Percentiles rank a stretch among this genome's conserved stretches.
These are phyloP conservation scores for Agarophyton chilense DNA, from an alignment of 23 red algal species.

Conservation along the genomic window DNA sequence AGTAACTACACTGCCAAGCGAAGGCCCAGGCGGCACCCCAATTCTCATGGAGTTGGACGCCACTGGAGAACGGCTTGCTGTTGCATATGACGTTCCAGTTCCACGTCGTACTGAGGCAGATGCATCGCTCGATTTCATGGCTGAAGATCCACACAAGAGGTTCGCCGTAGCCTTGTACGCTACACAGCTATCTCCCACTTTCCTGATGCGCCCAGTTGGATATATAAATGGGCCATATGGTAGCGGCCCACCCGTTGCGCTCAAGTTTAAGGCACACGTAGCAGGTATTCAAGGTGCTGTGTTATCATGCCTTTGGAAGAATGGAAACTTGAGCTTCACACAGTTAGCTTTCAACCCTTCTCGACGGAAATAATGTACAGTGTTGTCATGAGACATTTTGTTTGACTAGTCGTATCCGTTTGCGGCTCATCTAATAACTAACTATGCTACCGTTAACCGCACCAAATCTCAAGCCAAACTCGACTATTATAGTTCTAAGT, in stretches of 20 bases:
- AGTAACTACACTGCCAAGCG: slow-evolving; percentile 47
- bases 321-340: slow-evolving; percentile 39
- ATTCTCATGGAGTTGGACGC: slow-evolving; percentile 54
- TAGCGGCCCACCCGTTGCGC: slow-evolving; percentile 46
- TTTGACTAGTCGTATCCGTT: neutral
- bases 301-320: slow-evolving; percentile 51
- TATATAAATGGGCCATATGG: slow-evolving; percentile 47
- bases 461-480: neutral
- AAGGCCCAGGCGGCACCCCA: slow-evolving; percentile 56
- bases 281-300: neutral
- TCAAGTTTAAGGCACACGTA: slow-evolving; percentile 52
- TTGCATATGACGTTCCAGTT: slow-evolving; percentile 38
- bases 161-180: slow-evolving; percentile 57
- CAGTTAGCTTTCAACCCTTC: slow-evolving; percentile 52
- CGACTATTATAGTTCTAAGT: neutral
- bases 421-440: neutral
- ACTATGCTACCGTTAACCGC: neutral
- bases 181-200: slow-evolving; percentile 45
- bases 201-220: slow-evolving; percentile 53
- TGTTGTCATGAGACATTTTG: neutral
- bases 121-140: neutral
- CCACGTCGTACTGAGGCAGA: neutral
- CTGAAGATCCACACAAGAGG: slow-evolving; percentile 44
- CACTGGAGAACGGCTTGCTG: slow-evolving; percentile 51
- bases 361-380: slow-evolving; percentile 27